phyloP scores from a whole-genome alignment of 495 filamentous ascomycete species.

The Hyaloscypha hepaticicola region DNA sequence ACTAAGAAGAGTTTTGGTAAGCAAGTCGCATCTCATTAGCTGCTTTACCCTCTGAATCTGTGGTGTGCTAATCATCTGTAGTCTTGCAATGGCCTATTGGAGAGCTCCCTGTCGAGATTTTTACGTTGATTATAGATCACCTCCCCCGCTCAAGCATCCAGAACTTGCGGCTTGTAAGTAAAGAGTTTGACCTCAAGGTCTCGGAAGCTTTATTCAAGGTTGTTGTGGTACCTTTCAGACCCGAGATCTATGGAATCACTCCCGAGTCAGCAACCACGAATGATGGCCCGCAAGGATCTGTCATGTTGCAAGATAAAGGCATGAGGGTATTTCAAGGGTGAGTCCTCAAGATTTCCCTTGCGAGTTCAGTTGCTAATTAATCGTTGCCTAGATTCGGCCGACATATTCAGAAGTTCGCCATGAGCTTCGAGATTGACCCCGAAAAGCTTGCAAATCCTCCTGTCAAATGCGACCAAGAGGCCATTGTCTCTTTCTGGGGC shows the following conservation, averaged over 20 bases:
- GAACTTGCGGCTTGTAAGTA: slow-evolving; percentile 51
- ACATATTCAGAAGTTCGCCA: slow-evolving; percentile 49
- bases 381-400: slow-evolving; percentile 41
- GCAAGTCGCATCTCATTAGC: background rate
- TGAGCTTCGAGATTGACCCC: slow-evolving; percentile 56
- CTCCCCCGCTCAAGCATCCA: slow-evolving; percentile 49
- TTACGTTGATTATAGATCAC: slow-evolving; percentile 42
- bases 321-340: slow-evolving; percentile 46
- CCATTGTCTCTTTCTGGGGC: slow-evolving; percentile 47
- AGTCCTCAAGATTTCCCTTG: background rate
- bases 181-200: slow-evolving; percentile 51
- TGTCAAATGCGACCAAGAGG: slow-evolving; percentile 41
- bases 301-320: slow-evolving; percentile 37
- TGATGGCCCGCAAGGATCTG: slow-evolving; percentile 14
- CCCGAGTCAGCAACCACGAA: slow-evolving; percentile 7
- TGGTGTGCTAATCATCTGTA: background rate
- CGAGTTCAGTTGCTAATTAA: background rate
- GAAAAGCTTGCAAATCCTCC: slow-evolving; percentile 37
- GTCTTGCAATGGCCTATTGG: slow-evolving; percentile 39
- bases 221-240: slow-evolving; percentile 53
- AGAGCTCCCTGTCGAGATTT: slow-evolving; percentile 51
- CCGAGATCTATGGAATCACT: slow-evolving; percentile 48
- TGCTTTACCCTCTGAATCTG: background rate
- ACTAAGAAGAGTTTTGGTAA: slow-evolving; percentile 1
- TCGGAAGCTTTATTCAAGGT: slow-evolving; percentile 46